Evolutionary conservation across 148 eudicot species (phyloP).

Genomic region (Rhododendron griersonianum): DNA sequence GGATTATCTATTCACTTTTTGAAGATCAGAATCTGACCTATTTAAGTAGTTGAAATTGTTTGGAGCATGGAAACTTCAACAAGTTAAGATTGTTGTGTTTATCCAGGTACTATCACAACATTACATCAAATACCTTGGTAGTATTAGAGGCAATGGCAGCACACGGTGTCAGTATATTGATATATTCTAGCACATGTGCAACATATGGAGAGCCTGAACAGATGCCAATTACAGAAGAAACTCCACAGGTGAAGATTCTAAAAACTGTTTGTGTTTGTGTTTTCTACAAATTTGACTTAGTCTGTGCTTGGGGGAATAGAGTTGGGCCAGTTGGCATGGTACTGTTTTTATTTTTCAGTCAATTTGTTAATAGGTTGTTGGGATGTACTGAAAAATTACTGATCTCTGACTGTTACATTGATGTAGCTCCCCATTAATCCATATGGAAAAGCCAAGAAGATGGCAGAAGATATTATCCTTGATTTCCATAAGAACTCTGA

Average conservation of each 20-base stretch:
- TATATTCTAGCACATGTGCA: constrained; percentile 99
- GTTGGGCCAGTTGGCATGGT: not conserved
- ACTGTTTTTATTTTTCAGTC: not conserved
- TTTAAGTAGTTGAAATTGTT: not conserved
- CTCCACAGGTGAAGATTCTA: constrained; percentile 67
- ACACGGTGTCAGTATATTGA: constrained; percentile 68
- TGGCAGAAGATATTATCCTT: constrained; percentile 95
- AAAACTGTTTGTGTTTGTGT: constrained; percentile 1
- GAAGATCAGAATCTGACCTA: not conserved
- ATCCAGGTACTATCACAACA: constrained; percentile 89
- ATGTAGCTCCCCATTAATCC: constrained; percentile 88
- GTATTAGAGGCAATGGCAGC: constrained; percentile 86
- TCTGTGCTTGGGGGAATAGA: not conserved
- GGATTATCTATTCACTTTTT: not conserved
- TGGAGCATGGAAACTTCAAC: not conserved
- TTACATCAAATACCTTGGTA: constrained; percentile 81
- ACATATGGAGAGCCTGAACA: constrained; percentile 95
- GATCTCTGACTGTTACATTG: constrained; percentile 15
- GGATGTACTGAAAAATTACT: not conserved
- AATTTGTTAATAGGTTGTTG: not conserved
- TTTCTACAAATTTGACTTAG: not conserved
- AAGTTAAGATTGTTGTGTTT: not conserved
- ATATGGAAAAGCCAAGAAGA: constrained; percentile 96
- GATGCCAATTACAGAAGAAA: constrained; percentile 95
- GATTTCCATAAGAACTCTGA: constrained; percentile 71